Evolutionary conservation across 768 basidiomycete genomes (phyloP), one percentile per base, ranked within the genome.

Genomic region (Brasilioporus rufonigricans): DNA sequence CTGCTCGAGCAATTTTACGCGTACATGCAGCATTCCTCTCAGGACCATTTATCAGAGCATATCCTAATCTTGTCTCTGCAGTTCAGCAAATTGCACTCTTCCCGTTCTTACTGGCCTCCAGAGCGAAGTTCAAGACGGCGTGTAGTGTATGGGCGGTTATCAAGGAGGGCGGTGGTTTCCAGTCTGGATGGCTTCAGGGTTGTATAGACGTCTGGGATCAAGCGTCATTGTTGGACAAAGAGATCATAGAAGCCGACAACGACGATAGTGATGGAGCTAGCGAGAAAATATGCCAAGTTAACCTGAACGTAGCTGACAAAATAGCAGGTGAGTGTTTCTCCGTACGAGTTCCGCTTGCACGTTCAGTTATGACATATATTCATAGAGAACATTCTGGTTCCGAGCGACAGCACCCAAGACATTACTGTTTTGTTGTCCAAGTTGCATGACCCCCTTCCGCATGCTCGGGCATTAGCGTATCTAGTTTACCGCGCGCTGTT

Each of bases 91-190:
- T 74, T 31, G 65, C 86, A 1, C 69, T 95, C 50, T 89, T 92
- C 65, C 88, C 92, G 0, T 82, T 83, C 63, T 71, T 95, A 41
- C 67, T 95, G 16, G 86, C 82, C 61, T 86, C 89, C 8, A 91
- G 88, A 63, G 71, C 86, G 3, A 79, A 85, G 48, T 80, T 86
- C 56, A 85, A 83, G 64, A 87, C 82, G 1, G 77, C 83, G 0
- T 77, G 81, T 21, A 66, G 78, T n/a, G 81, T 85, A 0, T 95
- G 93, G 93, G 84, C 85, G 51, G 69, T 80, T n/a, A 65, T 93
- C 53, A 68, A 63, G n/a, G 76, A 76, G 13, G 46, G 66, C 47
- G 59, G 57, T n/a, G 59, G 68, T 52, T 60, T 56, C 50, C 68
- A 63, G 44, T 65, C 41, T 6, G 71, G 69, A 57, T 76, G 86